Evolutionary conservation across 805 yeast species (phyloP).

Genomic region (Saccharomycopsis oosterbeekiorum): DNA sequence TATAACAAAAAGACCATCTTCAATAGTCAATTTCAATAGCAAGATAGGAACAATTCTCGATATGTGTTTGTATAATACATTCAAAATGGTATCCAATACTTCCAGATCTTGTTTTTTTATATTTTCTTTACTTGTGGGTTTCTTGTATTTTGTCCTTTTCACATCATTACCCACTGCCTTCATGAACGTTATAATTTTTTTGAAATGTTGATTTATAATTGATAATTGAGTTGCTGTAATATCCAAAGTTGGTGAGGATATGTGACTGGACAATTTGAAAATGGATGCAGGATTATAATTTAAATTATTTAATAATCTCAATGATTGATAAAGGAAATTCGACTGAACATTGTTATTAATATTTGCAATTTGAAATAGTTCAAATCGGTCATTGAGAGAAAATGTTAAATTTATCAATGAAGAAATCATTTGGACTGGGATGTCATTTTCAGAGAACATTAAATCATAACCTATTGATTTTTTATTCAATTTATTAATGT

Average conservation of each 20-base stretch:
- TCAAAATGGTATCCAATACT: slow-evolving; percentile 3
- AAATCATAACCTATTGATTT: slow-evolving; percentile 40
- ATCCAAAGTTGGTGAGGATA: slow-evolving; percentile 38
- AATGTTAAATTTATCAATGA: slow-evolving; percentile 31
- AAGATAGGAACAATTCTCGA: slow-evolving; percentile 27
- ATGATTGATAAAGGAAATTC: slow-evolving; percentile 29
- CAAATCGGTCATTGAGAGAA: slow-evolving; percentile 16
- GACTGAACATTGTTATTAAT: slow-evolving; percentile 31
- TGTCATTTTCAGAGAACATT: slow-evolving; percentile 31
- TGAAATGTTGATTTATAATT: slow-evolving; percentile 22
- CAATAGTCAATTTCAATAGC: slow-evolving; percentile 29
- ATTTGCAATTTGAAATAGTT: slow-evolving; percentile 30
- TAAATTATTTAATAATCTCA: slow-evolving; percentile 18
- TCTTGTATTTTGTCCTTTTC: slow-evolving; percentile 12
- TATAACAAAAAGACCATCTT: slow-evolving; percentile 30
- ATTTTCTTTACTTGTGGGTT: background rate
- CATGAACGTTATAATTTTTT: slow-evolving; percentile 21
- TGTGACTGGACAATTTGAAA: slow-evolving; percentile 29
- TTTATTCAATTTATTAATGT: slow-evolving; percentile 24
- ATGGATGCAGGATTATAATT: slow-evolving; percentile 22
- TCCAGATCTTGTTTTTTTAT: background rate
- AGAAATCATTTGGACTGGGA: slow-evolving; percentile 31
- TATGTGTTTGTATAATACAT: slow-evolving; percentile 18
- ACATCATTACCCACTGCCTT: slow-evolving; percentile 21
- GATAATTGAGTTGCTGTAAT: slow-evolving; percentile 32